Conservation (phyloP, 2,329 filamentous ascomycete species). For the Lachnellula occidentalis region DNA sequence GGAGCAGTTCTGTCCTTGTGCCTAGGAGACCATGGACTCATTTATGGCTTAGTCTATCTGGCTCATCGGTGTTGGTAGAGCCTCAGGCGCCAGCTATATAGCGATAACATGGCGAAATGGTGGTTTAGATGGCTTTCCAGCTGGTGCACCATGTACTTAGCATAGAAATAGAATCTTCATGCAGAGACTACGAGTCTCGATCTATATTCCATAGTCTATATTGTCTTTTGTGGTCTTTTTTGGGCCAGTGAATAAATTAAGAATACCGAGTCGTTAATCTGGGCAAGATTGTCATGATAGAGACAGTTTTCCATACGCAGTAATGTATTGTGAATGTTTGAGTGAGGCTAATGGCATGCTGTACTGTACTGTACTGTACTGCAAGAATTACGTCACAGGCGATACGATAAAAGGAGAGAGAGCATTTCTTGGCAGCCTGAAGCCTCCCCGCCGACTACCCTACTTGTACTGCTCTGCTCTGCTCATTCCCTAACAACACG, state of each 20-base stretch:
- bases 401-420: neutral
- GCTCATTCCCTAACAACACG: neutral
- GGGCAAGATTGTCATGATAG: neutral
- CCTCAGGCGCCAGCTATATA: constrained; percentile 1
- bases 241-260: no score
- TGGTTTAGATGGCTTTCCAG: constrained; percentile 16
- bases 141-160: constrained; percentile 23
- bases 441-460: neutral
- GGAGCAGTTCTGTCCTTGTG: neutral
- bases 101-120: constrained; percentile 11
- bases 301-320: no score
- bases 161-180: constrained; percentile 21
- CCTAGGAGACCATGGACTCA: neutral
- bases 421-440: neutral
- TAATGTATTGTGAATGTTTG: no score
- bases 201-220: neutral
- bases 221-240: neutral
- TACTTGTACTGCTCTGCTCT: neutral
- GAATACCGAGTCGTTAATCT: neutral
- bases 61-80: constrained; percentile 17
- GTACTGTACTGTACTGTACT: neutral
- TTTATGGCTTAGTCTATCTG: neutral
- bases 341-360: neutral
- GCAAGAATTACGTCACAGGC: neutral
- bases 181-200: constrained; percentile 26